Evolutionary conservation across 1,284 basidiomycete species (phyloP).

Genomic region (Irpex sp.): DNA sequence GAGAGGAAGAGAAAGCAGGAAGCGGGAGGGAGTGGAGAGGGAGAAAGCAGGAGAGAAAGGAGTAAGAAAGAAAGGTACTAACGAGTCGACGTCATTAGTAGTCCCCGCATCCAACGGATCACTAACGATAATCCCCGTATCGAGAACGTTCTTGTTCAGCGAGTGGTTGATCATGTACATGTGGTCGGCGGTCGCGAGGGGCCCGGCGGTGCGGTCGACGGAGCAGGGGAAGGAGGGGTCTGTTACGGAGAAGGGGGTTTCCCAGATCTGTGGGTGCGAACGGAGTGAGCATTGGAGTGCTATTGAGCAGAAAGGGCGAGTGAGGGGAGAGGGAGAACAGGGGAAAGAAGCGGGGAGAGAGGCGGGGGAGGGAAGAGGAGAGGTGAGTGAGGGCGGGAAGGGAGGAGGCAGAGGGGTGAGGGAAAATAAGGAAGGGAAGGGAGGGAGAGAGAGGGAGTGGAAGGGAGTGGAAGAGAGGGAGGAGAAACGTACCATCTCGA

Average conservation of each 20-base stretch:
- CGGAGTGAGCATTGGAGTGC: too few species aligned
- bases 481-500: slow-evolving; percentile 44
- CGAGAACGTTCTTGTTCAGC: slow-evolving; percentile 38
- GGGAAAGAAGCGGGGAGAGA: too few species aligned
- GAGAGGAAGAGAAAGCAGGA: too few species aligned
- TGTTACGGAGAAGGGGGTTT: slow-evolving; percentile 68
- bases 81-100: slow-evolving; percentile 43
- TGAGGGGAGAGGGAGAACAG: too few species aligned
- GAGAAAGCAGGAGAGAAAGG: not conserved
- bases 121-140: slow-evolving; percentile 35
- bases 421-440: too few species aligned
- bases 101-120: slow-evolving; percentile 36
- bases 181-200: slow-evolving; percentile 45
- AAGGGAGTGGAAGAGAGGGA: not conserved
- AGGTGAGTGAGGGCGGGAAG: too few species aligned
- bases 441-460: too few species aligned
- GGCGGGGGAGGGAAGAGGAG: too few species aligned
- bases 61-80: slow-evolving; percentile 18
- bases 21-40: not conserved
- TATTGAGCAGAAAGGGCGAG: too few species aligned
- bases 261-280: slow-evolving; percentile 69
- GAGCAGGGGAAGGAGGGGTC: slow-evolving; percentile 64
- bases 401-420: too few species aligned
- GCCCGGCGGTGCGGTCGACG: slow-evolving; percentile 59
- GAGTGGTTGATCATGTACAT: slow-evolving; percentile 59